phyloP scores from a whole-genome alignment of 768 basidiomycete species.

The Leccinum disarticulatum region DNA sequence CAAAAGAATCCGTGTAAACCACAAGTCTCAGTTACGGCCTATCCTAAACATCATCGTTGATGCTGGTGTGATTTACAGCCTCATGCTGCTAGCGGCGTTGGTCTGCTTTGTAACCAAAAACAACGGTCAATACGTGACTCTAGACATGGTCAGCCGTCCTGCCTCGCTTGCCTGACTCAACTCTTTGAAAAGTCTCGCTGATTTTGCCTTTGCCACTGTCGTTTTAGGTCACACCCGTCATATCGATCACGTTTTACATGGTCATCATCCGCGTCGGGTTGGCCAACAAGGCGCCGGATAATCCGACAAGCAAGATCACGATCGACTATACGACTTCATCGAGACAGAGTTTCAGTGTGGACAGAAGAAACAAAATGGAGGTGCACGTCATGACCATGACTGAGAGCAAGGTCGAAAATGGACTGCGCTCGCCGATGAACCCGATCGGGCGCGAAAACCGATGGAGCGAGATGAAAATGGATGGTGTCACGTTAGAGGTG shows the following conservation, averaged over 20 bases:
- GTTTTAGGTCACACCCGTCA: constrained; percentile 36
- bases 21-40: constrained; percentile 12
- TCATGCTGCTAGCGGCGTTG: constrained; percentile 35
- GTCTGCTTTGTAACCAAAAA: constrained; percentile 28
- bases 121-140: constrained; percentile 35
- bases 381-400: constrained; percentile 7
- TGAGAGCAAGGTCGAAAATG: constrained; percentile 1
- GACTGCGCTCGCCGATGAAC: not conserved
- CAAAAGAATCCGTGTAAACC: constrained; percentile 12
- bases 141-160: constrained; percentile 34
- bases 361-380: constrained; percentile 4
- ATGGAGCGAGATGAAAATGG: not conserved
- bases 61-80: constrained; percentile 38
- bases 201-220: not conserved
- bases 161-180: not conserved
- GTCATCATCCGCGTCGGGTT: constrained; percentile 40
- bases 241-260: constrained; percentile 44
- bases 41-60: constrained; percentile 36
- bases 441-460: not conserved
- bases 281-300: not conserved
- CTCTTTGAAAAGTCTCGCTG: not conserved
- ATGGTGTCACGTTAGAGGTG: not conserved
- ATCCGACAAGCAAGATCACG: not conserved
- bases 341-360: not conserved
- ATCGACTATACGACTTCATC: not conserved